Evolutionary conservation across 345 rosid species (phyloP).

Genomic region (Eucalyptus polybractea): DNA sequence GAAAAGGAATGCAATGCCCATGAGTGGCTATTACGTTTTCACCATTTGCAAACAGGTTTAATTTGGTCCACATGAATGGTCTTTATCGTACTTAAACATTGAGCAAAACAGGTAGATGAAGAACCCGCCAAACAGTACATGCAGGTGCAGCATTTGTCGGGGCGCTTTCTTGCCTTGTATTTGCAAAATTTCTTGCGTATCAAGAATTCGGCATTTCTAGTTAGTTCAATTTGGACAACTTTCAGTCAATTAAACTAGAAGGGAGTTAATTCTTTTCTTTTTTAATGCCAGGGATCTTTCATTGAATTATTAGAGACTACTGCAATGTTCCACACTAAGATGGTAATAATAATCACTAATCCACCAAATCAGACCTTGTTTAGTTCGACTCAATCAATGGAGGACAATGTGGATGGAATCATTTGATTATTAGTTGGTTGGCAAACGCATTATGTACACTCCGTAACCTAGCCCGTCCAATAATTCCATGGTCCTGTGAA

Average conservation of each 20-base stretch:
- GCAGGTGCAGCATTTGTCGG: constrained; percentile 68
- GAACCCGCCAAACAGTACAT: constrained; percentile 49
- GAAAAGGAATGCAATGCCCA: neutral
- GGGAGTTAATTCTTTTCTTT: neutral
- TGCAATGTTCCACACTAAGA: neutral
- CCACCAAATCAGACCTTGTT: neutral
- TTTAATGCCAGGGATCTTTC: neutral
- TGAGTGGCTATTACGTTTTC: neutral
- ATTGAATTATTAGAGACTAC: neutral
- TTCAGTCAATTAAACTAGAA: neutral
- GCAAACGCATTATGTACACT: neutral
- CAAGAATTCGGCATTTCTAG: neutral
- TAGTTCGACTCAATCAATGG: neutral
- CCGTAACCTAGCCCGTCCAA: neutral
- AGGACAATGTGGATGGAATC: neutral
- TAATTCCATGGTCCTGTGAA: neutral
- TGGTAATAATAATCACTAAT: neutral
- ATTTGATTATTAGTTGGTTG: neutral
- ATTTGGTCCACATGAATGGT: neutral
- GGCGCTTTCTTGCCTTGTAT: constrained; percentile 4
- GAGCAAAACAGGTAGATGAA: neutral
- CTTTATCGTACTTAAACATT: neutral
- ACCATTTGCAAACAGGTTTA: neutral
- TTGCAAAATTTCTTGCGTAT: neutral
- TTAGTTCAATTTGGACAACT: neutral